Percentiles rank a stretch among this genome's conserved stretches.
phyloP scores from a whole-genome alignment of 768 basidiomycete species.

The Hypsizygus marmoreus region DNA sequence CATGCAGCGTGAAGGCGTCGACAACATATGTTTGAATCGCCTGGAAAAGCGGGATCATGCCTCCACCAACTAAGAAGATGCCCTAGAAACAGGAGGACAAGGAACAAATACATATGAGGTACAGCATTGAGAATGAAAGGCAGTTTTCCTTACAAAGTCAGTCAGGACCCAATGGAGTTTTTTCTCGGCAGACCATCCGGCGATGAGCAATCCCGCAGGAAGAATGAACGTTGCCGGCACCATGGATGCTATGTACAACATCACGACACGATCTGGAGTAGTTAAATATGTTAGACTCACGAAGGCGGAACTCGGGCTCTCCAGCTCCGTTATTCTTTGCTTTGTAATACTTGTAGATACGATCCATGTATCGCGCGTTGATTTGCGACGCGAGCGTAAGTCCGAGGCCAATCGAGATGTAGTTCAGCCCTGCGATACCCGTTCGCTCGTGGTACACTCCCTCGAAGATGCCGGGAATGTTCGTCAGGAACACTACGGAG shows the following conservation, averaged over 20 bases:
- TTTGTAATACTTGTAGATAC: slow-evolving; percentile 50
- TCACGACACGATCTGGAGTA: background rate
- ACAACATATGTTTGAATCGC: slow-evolving; percentile 68
- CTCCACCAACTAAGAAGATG: slow-evolving; percentile 55
- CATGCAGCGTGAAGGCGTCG: slow-evolving; percentile 64
- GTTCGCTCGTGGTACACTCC: slow-evolving; percentile 52
- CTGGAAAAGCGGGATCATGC: slow-evolving; percentile 62
- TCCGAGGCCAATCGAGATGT: slow-evolving; percentile 71
- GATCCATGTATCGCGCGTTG: slow-evolving; percentile 60
- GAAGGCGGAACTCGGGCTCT: slow-evolving; percentile 52
- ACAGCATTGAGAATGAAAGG: background rate
- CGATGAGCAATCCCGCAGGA: slow-evolving; percentile 66
- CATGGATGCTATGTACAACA: slow-evolving; percentile 48
- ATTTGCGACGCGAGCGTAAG: slow-evolving; percentile 51
- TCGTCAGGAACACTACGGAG: slow-evolving; percentile 62
- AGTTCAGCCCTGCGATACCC: slow-evolving; percentile 69
- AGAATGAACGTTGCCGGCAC: slow-evolving; percentile 58
- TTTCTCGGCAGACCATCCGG: slow-evolving; percentile 68
- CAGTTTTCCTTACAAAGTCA: slow-evolving; percentile 55
- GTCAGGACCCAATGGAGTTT: slow-evolving; percentile 69
- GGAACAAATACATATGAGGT: too few relatives aligned
- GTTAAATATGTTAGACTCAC: too few relatives aligned
- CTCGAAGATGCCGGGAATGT: slow-evolving; percentile 60
- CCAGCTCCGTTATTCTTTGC: slow-evolving; percentile 48
- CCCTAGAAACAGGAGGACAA: too few relatives aligned